A percentile compares a stretch with the other conserved stretches of the same genome.
Conservation (phyloP, 176 grass and related monocot genomes). For the Neostapfia colusana region DNA sequence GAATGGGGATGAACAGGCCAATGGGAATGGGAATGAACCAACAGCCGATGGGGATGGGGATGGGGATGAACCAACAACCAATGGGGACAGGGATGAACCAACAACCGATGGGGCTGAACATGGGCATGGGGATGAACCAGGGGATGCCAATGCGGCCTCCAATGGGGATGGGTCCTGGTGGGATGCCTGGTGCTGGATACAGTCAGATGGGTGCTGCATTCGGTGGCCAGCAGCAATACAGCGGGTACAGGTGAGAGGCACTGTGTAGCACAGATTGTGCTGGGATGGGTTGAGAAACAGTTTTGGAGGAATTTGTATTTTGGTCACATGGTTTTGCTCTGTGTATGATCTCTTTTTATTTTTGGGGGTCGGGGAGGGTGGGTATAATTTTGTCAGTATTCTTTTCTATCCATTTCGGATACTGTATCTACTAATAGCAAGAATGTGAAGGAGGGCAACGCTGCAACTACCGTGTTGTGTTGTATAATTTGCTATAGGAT, state of each 20-base stretch:
- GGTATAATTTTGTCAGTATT: constrained; percentile 57
- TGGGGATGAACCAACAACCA: constrained; percentile 38
- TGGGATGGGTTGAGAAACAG: constrained; percentile 14
- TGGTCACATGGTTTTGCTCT: constrained; percentile 38
- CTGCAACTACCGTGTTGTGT: constrained; percentile 38
- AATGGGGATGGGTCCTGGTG: constrained; percentile 60
- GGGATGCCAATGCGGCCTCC: constrained; percentile 69
- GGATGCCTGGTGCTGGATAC: constrained; percentile 67
- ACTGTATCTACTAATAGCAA: constrained; percentile 52
- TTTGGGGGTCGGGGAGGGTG: neutral
- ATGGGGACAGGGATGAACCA: constrained; percentile 41
- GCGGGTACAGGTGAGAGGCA: constrained; percentile 76
- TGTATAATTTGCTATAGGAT: constrained; percentile 48
- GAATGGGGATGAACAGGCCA: constrained; percentile 60
- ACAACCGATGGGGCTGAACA: constrained; percentile 47
- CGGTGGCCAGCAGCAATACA: constrained; percentile 72
- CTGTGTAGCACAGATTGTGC: neutral
- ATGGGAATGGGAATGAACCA: constrained; percentile 46
- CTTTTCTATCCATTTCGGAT: constrained; percentile 54
- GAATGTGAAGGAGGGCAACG: constrained; percentile 16
- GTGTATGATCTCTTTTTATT: constrained; percentile 46
- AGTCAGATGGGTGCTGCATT: constrained; percentile 78
- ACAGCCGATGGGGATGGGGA: constrained; percentile 52
- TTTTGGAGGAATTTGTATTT: constrained; percentile 47
- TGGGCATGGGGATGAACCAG: constrained; percentile 63